Evolutionary conservation across 1,139 yeast species (phyloP), one percentile per base, ranked within the genome.

Genomic region (Hyphopichia burtonii): DNA sequence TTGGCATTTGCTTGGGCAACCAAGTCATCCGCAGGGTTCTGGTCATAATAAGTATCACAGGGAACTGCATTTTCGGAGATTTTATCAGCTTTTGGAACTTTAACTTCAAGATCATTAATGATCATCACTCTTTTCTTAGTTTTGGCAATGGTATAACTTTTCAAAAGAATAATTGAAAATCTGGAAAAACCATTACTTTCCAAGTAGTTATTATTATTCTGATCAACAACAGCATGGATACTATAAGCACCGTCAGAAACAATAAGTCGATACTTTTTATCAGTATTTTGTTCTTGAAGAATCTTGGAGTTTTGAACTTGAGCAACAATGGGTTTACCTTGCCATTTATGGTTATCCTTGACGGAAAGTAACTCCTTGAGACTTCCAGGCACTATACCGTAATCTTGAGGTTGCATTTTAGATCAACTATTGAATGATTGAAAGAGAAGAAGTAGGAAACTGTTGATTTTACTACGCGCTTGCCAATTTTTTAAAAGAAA

Each of bases 171-270:
- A 32, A 70, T 55, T 32, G 70, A 63, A 44, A 58, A 54, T 43
- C 65, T 55, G 46, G 59, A 50, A 47, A 71, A 69, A 12, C 78
- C 76, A 49, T 74, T 64, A 36, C 68, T 59, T 45, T 74, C 77
- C 43, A 81, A 74, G 50, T 76, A 71, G 4, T 73, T 67, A 42
- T 78, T 76, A 49, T 81, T 76, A 34, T 71, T 72, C 40, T 83
- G 83, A 53, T 83, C 83, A 51, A 84, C 71, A 40, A 85, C 74
- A 1, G 86, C 87, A 53, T 85, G 87, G 44, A 82, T 71, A 34
- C 75, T 69, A 58, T 74, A 81, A 17, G 63, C 65, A 20, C 93
- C 91, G 27, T 38, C 41, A 15, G 15, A 14, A 9, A 38, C 16
- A 30, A 38, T 28, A 20, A 25, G 31, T 34, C 41, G 33, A 16